A percentile compares a stretch with the other conserved stretches of the same genome.
Conservation (phyloP, 139 green algal genomes). For the Picochlorum sp. region DNA sequence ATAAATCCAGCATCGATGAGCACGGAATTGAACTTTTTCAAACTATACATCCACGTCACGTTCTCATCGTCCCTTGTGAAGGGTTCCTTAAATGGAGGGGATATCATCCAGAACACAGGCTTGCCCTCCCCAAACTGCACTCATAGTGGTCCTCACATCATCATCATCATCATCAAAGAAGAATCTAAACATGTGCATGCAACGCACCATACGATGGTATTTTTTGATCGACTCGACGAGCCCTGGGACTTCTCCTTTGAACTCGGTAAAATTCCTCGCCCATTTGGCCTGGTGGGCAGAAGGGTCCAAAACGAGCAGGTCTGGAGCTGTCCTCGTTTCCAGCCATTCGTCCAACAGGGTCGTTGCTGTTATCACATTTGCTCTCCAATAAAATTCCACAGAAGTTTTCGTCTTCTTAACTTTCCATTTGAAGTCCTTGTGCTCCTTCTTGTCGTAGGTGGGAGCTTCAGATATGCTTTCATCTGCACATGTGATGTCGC, state of each 20-base stretch:
- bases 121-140: not conserved
- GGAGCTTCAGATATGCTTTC: not conserved
- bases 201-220: not conserved
- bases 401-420: slow-evolving; percentile 2
- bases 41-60: not conserved
- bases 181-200: not conserved
- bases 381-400: not conserved
- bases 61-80: slow-evolving; percentile 2
- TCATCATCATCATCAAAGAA: not conserved
- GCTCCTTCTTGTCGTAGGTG: slow-evolving; percentile 1
- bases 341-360: not conserved
- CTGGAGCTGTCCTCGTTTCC: not conserved
- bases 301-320: not conserved
- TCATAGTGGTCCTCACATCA: not conserved
- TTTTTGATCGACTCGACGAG: not conserved
- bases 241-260: not conserved
- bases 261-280: slow-evolving; percentile 3
- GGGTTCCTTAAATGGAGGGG: not conserved
- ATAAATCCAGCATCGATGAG: slow-evolving; percentile 3
- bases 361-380: not conserved
- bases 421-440: slow-evolving; percentile 3
- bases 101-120: not conserved
- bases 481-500: not conserved
- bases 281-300: slow-evolving; percentile 5
- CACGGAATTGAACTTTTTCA: slow-evolving; percentile 3